Conservation (phyloP, 148 eudicot species). For the Vaccinium macrocarpon region DNA sequence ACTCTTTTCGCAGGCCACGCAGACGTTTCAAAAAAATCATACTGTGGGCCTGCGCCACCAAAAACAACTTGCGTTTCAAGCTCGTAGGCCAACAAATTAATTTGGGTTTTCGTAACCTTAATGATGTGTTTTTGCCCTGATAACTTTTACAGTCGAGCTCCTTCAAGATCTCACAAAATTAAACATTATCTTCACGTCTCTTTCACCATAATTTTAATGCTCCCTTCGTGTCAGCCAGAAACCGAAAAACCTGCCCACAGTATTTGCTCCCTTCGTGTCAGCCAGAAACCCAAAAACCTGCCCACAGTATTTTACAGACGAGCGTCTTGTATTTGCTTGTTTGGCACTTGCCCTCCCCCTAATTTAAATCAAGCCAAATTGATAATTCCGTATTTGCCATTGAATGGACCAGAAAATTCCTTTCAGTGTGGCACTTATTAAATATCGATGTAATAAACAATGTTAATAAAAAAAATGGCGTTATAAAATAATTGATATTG, state of each 20-base stretch:
- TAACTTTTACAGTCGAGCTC: constrained; percentile 6
- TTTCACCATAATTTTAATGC: not conserved
- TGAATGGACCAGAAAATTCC: too few relatives aligned
- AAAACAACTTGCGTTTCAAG: not conserved
- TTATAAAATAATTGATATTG: too few relatives aligned
- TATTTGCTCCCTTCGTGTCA: not conserved
- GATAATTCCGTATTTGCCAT: too few relatives aligned
- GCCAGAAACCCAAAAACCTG: not conserved
- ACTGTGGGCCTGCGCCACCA: too few relatives aligned
- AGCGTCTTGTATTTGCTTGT: not conserved
- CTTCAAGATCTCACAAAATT: constrained; percentile 1
- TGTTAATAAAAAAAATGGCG: too few relatives aligned
- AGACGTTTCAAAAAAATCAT: too few relatives aligned
- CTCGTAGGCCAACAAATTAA: not conserved
- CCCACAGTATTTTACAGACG: too few relatives aligned
- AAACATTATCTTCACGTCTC: constrained; percentile 12
- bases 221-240: not conserved
- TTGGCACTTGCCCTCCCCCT: too few relatives aligned
- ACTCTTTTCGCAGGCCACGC: too few relatives aligned
- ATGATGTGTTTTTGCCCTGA: not conserved
- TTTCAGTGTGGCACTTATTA: too few relatives aligned
- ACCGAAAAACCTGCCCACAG: not conserved
- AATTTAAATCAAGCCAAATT: too few relatives aligned
- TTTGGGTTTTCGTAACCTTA: not conserved
- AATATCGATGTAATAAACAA: too few relatives aligned